Base-by-base conservation (phyloP, 257 asterid genomes). In the Lycium ferocissimum region DNA sequence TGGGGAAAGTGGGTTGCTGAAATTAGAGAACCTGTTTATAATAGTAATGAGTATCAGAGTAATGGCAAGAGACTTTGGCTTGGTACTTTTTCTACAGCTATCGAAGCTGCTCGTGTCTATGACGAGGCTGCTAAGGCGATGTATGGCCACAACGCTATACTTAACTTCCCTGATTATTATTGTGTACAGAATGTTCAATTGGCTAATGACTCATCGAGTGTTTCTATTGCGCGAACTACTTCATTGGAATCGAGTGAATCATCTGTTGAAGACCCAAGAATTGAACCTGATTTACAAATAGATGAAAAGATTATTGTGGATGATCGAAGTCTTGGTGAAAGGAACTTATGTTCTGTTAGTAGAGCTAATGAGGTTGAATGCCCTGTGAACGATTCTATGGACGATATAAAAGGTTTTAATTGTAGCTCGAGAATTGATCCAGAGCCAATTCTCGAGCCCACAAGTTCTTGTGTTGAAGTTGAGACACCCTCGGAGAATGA, bases 1-100 rank as follows among this genome's bases (percentile, higher is more conserved):
- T 86, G 91, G 91, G 91, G 89, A 0, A 86, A 84, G 15, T 88
- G 91, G 91, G 89, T 88, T 51, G 89, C 91, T 2, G 89, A 88
- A 86, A 86, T 88, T 49, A 85, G 87, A 9, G 70, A 82, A 37
- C 89, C 91, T 8, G 85, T n/a, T 15, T 38, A 40, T 43, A 5
- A 15, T 14, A 72, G 61, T 14, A 62, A 79, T 9, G 38, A 22
- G 10, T 40, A 14, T 49, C 57, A 3, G 35, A 40, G 57, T 26
- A 81, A 80, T 75, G 33, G 20, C 1, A 51, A 72, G n/a, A 83
- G 87, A 2, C 56, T 85, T 26, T 89, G 91, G 91, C 85, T 89
- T n/a, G 91, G 87, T 9, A 86, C 85, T 1, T 89, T 89, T 37
- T 15, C 22, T n/a, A 85, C 88, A 3, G 84, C 89, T 7, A 1